phyloP scores from a whole-genome alignment of 2,329 filamentous ascomycete genomes.

The Fusarium foetens region DNA sequence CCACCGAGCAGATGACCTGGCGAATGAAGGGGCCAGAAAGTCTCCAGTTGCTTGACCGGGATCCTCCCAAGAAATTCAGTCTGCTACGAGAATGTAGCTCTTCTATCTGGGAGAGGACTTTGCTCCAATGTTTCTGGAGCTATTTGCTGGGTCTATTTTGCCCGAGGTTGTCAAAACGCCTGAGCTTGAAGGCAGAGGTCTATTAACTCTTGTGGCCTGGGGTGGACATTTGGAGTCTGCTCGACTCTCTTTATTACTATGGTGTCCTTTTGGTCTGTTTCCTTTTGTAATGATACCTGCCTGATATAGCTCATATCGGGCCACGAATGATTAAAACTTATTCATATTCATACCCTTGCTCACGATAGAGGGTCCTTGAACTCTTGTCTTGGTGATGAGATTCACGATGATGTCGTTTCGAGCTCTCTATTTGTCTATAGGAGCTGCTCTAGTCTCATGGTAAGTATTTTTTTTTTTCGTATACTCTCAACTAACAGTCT shows the following conservation, averaged over 20 bases:
- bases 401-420: neutral
- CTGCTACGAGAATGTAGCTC: neutral
- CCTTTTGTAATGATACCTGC: slow-evolving; percentile 16
- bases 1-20: slow-evolving; percentile 80
- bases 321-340: neutral
- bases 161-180: neutral
- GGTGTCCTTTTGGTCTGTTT: neutral
- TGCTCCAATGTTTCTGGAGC: neutral
- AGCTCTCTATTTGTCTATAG: neutral
- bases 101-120: neutral
- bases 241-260: neutral
- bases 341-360: neutral
- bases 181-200: neutral
- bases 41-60: slow-evolving; percentile 1
- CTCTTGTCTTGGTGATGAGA: neutral
- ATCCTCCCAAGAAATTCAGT: neutral
- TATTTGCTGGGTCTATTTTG: neutral
- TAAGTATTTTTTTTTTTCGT: neutral
- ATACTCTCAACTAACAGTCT: neutral
- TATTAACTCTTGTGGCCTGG: neutral
- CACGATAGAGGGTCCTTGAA: neutral
- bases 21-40: slow-evolving; percentile 62
- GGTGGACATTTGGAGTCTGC: neutral
- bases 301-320: neutral
- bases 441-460: neutral